Evolutionary conservation across 208 protist species (phyloP).

Genomic region (Crithidia expoeki): DNA sequence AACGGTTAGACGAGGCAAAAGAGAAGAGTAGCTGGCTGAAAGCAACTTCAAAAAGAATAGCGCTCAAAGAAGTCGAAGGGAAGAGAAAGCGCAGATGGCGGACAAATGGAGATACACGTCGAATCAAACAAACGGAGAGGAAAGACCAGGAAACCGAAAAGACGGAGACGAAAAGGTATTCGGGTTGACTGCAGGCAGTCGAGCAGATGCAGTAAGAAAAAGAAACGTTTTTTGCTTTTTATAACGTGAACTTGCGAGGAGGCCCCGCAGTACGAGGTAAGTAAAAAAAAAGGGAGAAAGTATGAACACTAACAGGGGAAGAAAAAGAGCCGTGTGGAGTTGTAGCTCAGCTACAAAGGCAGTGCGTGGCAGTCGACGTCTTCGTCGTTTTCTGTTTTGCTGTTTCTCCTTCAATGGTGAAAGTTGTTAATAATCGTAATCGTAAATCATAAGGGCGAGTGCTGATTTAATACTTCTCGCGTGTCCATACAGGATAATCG

Average conservation of each 20-base stretch:
- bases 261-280: neutral
- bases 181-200: too few species aligned
- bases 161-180: neutral
- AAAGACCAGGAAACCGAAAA: too few species aligned
- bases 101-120: neutral
- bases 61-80: neutral
- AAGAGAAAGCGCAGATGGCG: neutral
- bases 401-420: too few species aligned
- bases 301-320: constrained; percentile 11
- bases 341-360: too few species aligned
- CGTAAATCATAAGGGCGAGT: too few species aligned
- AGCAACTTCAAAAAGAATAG: neutral
- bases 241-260: neutral
- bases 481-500: too few species aligned
- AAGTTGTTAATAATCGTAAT: too few species aligned
- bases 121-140: neutral
- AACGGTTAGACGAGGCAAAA: too few species aligned
- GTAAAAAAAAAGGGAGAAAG: constrained; percentile 5
- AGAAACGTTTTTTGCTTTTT: neutral
- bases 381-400: too few species aligned
- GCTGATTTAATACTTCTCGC: too few species aligned
- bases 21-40: neutral
- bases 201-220: neutral
- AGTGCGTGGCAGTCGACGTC: too few species aligned
- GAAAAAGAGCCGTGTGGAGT: too few species aligned